Base-by-base conservation (phyloP, 495 filamentous ascomycete genomes). In the Neurospora sp. region DNA sequence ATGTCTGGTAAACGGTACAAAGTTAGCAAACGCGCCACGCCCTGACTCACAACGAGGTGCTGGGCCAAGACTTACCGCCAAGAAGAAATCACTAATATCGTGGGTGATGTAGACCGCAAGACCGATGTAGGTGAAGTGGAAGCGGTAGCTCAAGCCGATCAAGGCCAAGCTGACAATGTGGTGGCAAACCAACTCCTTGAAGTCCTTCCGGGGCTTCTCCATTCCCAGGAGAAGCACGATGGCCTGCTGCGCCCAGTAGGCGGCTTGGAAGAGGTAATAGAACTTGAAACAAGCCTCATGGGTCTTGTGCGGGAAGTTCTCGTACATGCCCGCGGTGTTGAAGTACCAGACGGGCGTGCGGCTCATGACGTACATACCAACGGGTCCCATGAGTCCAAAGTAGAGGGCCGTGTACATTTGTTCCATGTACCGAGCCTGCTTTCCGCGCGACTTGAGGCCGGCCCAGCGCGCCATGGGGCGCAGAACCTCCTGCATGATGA, bases 51-150 rank as follows among this genome's bases (percentile, higher is more conserved):
- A 27, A 16, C 8, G 8, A 70, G 44, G 38, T 27, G 22, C 8
- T 42, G 22, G 27, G 27, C 2, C 31, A 48, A 27, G 59, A 86
- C 92, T 81, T 89, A 96, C 93, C 27, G 96, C 96, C 17, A 99
- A 86, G 89, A 99, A 99, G 82, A 98, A 97, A 78, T 99, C 96
- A 70, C 89, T 92, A 74, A 98, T 92, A 76, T 99, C 96, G 78
- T 97, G 94, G 27, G 96, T 98, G 73, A 98, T 94, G 80, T 97
- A 99, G 8, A 99, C 95, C 39, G 93, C 94, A 45, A 99, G 79
- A n/a, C 96, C 96, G 84, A 99, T 96, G 81, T 96, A 94, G 9
- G 96, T 96, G 81, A 99, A 99, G 81, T 99, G 96, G 85, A 97
- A 99, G 40, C 94, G 91, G 81, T 99, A 99, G 84, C 93, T 96